phyloP scores from a whole-genome alignment of 495 filamentous ascomycete species.

The Diplogelasinospora grovesii region DNA sequence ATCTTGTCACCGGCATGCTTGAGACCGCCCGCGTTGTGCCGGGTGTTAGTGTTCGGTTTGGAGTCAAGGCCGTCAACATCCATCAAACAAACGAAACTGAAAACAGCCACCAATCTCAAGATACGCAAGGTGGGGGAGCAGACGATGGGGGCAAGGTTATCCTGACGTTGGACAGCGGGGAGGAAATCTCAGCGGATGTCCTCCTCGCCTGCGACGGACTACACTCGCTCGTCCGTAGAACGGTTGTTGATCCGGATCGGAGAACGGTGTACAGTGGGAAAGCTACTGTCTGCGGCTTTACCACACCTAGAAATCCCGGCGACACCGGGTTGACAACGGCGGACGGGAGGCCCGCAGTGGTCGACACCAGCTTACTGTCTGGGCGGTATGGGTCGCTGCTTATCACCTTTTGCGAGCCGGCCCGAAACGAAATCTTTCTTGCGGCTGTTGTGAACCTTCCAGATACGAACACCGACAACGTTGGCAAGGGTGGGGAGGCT shows the following conservation, averaged over 20 bases:
- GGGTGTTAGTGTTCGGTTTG: slow-evolving; percentile 26
- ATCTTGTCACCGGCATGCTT: slow-evolving; percentile 42
- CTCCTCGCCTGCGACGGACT: slow-evolving; percentile 59
- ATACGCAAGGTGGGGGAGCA: slow-evolving; percentile 16
- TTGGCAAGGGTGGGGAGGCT: slow-evolving; percentile 45
- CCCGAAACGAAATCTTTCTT: slow-evolving; percentile 43
- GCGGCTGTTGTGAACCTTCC: slow-evolving; percentile 35
- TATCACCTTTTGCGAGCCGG: slow-evolving; percentile 43
- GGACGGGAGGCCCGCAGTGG: slow-evolving; percentile 35
- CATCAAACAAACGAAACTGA: slow-evolving; percentile 22
- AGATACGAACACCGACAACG: no score
- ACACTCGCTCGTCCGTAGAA: slow-evolving; percentile 49
- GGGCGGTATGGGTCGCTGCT: slow-evolving; percentile 50
- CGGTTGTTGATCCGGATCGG: slow-evolving; percentile 45
- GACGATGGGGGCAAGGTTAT: slow-evolving; percentile 23
- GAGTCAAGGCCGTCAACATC: slow-evolving; percentile 18
- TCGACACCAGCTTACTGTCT: slow-evolving; percentile 42
- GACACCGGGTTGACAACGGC: slow-evolving; percentile 19
- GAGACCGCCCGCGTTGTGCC: slow-evolving; percentile 19
- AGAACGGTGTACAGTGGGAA: slow-evolving; percentile 50
- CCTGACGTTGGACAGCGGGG: no score
- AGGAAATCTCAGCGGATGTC: slow-evolving; percentile 48
- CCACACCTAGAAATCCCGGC: slow-evolving; percentile 27
- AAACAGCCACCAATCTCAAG: neutral
- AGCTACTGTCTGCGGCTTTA: slow-evolving; percentile 41